Percentiles rank a stretch among this genome's conserved stretches.
Evolutionary conservation across 768 basidiomycete species (phyloP).

Genomic region (Grammothele lineata): DNA sequence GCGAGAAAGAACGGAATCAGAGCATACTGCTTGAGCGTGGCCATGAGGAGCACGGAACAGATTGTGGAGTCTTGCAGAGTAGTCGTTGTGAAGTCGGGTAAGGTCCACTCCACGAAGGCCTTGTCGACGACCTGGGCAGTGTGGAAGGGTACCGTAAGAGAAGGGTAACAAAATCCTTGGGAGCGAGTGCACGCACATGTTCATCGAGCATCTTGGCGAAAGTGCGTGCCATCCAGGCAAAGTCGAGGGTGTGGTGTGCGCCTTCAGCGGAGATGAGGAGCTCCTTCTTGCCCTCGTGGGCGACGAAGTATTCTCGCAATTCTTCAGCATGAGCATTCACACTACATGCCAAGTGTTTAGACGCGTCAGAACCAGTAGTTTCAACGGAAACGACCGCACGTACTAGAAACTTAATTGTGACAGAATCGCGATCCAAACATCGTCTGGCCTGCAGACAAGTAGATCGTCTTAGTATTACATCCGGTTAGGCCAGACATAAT

Average conservation of each 20-base stretch:
- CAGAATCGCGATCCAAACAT: constrained; percentile 44
- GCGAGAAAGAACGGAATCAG: too few relatives aligned
- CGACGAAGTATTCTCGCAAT: constrained; percentile 31
- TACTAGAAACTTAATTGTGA: constrained; percentile 32
- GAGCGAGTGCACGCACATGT: constrained; percentile 2
- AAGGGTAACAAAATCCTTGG: not conserved
- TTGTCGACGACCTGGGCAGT: constrained; percentile 24
- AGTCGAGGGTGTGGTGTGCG: too few relatives aligned
- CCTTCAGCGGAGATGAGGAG: too few relatives aligned
- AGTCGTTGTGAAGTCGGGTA: constrained; percentile 29
- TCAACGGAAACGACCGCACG: too few relatives aligned
- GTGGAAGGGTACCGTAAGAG: constrained; percentile 3
- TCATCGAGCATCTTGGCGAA: constrained; percentile 19
- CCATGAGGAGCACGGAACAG: constrained; percentile 26
- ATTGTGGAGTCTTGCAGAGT: constrained; percentile 24
- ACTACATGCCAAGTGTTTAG: not conserved
- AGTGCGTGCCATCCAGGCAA: too few relatives aligned
- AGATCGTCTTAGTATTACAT: too few relatives aligned
- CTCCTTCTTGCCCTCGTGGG: constrained; percentile 29
- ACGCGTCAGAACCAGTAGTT: too few relatives aligned
- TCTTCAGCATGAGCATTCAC: constrained; percentile 30
- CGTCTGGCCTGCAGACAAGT: constrained; percentile 36
- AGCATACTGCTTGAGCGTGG: constrained; percentile 20
- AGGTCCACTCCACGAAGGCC: constrained; percentile 23
- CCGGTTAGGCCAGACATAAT: too few relatives aligned